Evolutionary conservation across 345 rosid species (phyloP).

Genomic region (Citrus inodora): DNA sequence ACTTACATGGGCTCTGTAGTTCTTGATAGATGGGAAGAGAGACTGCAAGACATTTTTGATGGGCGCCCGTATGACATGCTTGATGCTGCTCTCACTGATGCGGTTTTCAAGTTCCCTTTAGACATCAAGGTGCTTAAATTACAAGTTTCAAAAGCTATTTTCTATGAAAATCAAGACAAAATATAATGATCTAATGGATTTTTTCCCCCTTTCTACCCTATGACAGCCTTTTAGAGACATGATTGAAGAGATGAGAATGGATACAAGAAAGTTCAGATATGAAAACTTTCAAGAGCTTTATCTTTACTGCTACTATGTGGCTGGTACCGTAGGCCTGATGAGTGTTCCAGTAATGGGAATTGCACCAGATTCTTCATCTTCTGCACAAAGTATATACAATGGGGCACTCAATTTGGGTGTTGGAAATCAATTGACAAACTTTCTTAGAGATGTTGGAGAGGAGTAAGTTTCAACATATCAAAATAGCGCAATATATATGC

Average conservation of each 20-base stretch:
- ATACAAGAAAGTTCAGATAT: constrained; percentile 40
- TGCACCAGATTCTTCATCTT: constrained; percentile 33
- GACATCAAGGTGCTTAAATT: constrained; percentile 41
- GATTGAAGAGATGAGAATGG: constrained; percentile 71
- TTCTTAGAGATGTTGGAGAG: constrained; percentile 62
- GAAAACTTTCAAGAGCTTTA: constrained; percentile 52
- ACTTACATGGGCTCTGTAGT: constrained; percentile 31
- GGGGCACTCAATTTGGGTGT: constrained; percentile 50
- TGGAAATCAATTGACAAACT: constrained; percentile 61
- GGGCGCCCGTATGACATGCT: constrained; percentile 58
- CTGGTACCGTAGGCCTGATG: constrained; percentile 58
- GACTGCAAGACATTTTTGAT: constrained; percentile 50
- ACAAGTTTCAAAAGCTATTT: neutral
- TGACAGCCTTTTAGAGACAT: constrained; percentile 59
- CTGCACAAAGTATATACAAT: constrained; percentile 36
- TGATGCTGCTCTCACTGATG: constrained; percentile 56
- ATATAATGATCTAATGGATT: neutral
- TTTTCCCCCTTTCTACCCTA: neutral
- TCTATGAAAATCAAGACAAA: neutral
- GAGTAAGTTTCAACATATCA: constrained; percentile 34
- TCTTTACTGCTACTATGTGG: constrained; percentile 52
- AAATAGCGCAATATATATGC: too few relatives aligned
- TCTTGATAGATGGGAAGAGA: constrained; percentile 57
- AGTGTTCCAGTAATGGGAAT: constrained; percentile 69
- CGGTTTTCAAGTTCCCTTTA: constrained; percentile 45